Evolutionary conservation across 164 flowering plant genomes (phyloP), one percentile per base, ranked within the genome.

Genomic region (Dillenia turbinata): DNA sequence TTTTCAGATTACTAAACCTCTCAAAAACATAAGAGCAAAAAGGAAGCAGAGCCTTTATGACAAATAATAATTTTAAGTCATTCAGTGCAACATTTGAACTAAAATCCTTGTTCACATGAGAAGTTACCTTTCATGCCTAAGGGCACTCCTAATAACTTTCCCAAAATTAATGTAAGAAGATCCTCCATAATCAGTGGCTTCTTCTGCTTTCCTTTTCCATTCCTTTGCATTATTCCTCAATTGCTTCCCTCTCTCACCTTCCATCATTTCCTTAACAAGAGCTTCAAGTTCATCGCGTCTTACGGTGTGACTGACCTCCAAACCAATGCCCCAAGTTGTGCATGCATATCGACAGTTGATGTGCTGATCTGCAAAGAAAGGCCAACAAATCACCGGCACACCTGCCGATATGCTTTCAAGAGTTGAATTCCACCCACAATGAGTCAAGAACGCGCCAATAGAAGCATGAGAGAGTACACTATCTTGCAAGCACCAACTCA

Each of bases 271-370:
- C 61, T 59, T 71, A 0, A 79, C 67, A 9, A 62, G 44, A 10
- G 43, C 66, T 48, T 71, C 77, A 6, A 78, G 70, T n/a, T 70
- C 75, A 4, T 70, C 73, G 40, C 79, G 61, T 60, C 63, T 75
- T 57, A 78, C 76, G 47, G 70, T 64, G 9, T 48, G 49, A 43
- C 68, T 64, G 14, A 71, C 59, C 50, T 74, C 78, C 56, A 62
- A 48, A 2, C 83, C 80, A 0, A 66, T 54, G 15, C 65, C 80
- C 78, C 78, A 76, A 15, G 61, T 65, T 0, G 17, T 56, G 57
- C 78, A 73, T 8, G 71, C 64, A 19, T 59, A 74, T n/a, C 66
- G 59, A 52, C 78, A 76, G 46, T 79, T 79, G 6, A 69, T 66
- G 10, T 62, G 73, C 51, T 79, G 82, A 9, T 68, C 75, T 0